phyloP scores from a whole-genome alignment of 1,284 basidiomycete genomes.

The Malassezia brasiliensis region DNA sequence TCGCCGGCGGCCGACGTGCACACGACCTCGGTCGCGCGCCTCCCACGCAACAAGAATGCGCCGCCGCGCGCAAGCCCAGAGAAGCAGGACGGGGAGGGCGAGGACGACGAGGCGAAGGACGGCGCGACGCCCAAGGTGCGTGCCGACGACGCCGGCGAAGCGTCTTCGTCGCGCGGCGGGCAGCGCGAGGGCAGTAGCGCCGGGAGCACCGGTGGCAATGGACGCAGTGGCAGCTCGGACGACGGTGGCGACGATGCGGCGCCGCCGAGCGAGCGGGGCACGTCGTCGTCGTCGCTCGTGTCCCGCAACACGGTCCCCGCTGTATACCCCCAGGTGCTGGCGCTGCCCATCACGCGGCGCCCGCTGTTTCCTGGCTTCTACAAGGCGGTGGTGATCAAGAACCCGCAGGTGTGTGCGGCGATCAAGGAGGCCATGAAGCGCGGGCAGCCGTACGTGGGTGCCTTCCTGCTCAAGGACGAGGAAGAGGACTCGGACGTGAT shows the following conservation, averaged over 20 bases:
- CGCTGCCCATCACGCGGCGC: slow-evolving; percentile 86
- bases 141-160: background rate
- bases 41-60: slow-evolving; percentile 25
- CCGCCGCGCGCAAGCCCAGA: slow-evolving; percentile 8
- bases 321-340: slow-evolving; percentile 84
- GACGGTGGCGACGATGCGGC: background rate
- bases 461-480: slow-evolving; percentile 92
- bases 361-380: slow-evolving; percentile 97
- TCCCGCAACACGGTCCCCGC: slow-evolving; percentile 35
- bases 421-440: slow-evolving; percentile 94
- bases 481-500: slow-evolving; percentile 87
- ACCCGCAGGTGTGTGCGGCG: slow-evolving; percentile 76
- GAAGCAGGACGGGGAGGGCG: slow-evolving; percentile 9
- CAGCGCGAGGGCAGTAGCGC: slow-evolving; percentile 15
- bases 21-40: slow-evolving; percentile 14
- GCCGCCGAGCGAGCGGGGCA: background rate
- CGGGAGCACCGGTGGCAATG: background rate
- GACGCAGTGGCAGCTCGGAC: background rate
- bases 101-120: too few species aligned
- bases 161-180: background rate
- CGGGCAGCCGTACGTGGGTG: slow-evolving; percentile 93
- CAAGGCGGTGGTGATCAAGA: slow-evolving; percentile 50
- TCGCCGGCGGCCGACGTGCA: slow-evolving; percentile 17
- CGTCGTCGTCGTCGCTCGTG: slow-evolving; percentile 14
- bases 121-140: background rate